A percentile compares a stretch with the other conserved stretches of the same genome.
Conservation (phyloP, 2,329 filamentous ascomycete genomes). For the Aureobasidium mangrovei region DNA sequence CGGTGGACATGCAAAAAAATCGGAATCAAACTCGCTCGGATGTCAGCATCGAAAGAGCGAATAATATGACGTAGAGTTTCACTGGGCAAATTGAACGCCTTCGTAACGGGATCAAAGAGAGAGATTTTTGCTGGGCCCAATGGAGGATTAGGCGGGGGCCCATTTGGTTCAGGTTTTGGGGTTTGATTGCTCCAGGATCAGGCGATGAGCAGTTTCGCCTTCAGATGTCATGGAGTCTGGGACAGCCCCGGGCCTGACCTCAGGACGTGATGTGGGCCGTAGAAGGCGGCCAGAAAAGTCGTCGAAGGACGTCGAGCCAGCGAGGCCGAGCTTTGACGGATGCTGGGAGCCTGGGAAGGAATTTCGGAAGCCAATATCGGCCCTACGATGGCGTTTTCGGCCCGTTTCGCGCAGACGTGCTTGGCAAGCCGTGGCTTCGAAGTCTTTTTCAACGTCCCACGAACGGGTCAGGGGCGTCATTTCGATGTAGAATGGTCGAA, state of each 20-base stretch:
- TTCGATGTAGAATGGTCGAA: neutral
- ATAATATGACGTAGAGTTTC: slow-evolving; percentile 4
- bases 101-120: slow-evolving; percentile 3
- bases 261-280: slow-evolving; percentile 4
- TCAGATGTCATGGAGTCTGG: slow-evolving; percentile 1
- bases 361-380: neutral
- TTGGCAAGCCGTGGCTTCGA: slow-evolving; percentile 6
- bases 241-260: slow-evolving; percentile 8
- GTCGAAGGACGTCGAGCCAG: slow-evolving; percentile 7
- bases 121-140: neutral
- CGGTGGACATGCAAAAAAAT: neutral
- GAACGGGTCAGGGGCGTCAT: neutral
- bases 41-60: slow-evolving; percentile 1
- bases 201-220: neutral
- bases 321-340: neutral
- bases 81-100: neutral
- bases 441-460: slow-evolving; percentile 12
- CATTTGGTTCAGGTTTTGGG: neutral
- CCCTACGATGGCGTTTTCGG: slow-evolving; percentile 13
- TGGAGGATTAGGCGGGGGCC: slow-evolving; percentile 8
- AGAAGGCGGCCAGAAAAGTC: slow-evolving; percentile 10
- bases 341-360: neutral
- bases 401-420: slow-evolving; percentile 4
- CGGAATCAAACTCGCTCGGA: slow-evolving; percentile 4
- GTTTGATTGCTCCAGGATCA: slow-evolving; percentile 13